Conservation (phyloP, 352 stramenopile genomes). For the Globisporangium orthogonon region DNA sequence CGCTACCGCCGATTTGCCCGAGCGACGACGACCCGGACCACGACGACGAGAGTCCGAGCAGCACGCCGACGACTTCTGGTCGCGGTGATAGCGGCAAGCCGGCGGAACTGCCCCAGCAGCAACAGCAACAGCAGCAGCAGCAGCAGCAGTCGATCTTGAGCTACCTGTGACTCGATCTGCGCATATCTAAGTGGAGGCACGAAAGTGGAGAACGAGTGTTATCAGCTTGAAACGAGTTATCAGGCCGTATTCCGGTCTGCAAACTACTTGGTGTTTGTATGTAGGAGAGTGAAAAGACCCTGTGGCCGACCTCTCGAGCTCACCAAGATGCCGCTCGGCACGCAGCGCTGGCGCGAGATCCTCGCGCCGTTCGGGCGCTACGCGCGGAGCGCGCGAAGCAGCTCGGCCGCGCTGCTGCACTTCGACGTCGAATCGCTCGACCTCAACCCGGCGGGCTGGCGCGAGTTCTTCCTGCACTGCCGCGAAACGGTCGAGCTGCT, state of each 20-base stretch:
- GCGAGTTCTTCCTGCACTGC: background rate
- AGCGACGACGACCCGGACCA: conserved; percentile 50
- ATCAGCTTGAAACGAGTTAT: no score
- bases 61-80: conserved; percentile 16
- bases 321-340: background rate
- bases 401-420: background rate
- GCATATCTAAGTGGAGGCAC: background rate
- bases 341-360: background rate
- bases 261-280: no score
- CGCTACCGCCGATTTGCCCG: conserved; percentile 23
- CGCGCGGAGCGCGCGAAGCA: background rate
- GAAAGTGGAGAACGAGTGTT: background rate
- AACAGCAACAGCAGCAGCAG: conserved; percentile 11
- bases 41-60: conserved; percentile 39
- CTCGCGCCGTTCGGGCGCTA: background rate
- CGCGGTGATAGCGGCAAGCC: conserved; percentile 11
- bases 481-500: background rate
- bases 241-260: no score
- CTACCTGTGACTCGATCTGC: conserved; percentile 50
- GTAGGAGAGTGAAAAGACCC: no score
- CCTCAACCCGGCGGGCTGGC: background rate
- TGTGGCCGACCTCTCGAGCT: no score
- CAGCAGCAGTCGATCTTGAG: conserved; percentile 38
- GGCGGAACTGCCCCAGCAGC: background rate
- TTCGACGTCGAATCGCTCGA: background rate